phyloP scores from a whole-genome alignment of 2,329 filamentous ascomycete species.

The Dissoconium aciculare region DNA sequence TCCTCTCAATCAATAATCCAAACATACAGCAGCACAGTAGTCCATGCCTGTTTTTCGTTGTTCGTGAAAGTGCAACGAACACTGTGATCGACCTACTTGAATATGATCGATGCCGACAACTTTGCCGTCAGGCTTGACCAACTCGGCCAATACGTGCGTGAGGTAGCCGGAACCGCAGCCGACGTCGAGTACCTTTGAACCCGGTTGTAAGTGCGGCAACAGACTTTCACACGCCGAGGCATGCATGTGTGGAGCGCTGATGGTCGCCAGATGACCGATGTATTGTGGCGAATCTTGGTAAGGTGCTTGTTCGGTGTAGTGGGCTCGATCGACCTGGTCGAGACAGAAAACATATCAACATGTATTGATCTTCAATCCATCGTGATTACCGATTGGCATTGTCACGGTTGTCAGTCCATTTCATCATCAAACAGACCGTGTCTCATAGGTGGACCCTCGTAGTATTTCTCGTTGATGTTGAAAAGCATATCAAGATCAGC shows the following conservation, averaged over 20 bases:
- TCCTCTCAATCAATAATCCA: neutral
- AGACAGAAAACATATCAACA: no score
- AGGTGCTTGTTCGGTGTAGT: constrained; percentile 58
- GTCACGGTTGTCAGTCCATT: neutral
- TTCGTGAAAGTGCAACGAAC: no score
- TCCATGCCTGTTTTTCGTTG: no score
- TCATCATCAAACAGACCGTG: no score
- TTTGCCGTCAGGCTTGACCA: constrained; percentile 40
- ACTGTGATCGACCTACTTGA: constrained; percentile 6
- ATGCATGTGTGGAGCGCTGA: constrained; percentile 62
- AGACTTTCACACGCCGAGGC: constrained; percentile 49
- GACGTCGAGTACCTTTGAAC: constrained; percentile 35
- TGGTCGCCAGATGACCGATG: constrained; percentile 54
- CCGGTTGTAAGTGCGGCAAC: constrained; percentile 41
- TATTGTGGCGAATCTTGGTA: constrained; percentile 60
- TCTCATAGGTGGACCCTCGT: no score
- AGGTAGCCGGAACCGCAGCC: constrained; percentile 51
- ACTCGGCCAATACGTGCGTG: constrained; percentile 72
- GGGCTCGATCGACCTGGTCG: constrained; percentile 72
- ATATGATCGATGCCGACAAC: constrained; percentile 38
- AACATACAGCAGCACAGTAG: no score
- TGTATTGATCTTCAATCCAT: constrained; percentile 3
- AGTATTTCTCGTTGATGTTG: no score
- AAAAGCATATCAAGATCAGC: no score
- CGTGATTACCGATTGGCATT: neutral